Evolutionary conservation across 176 grass and related monocot species (phyloP), one percentile per base, ranked within the genome.

Genomic region (Cymbopogon citratus): DNA sequence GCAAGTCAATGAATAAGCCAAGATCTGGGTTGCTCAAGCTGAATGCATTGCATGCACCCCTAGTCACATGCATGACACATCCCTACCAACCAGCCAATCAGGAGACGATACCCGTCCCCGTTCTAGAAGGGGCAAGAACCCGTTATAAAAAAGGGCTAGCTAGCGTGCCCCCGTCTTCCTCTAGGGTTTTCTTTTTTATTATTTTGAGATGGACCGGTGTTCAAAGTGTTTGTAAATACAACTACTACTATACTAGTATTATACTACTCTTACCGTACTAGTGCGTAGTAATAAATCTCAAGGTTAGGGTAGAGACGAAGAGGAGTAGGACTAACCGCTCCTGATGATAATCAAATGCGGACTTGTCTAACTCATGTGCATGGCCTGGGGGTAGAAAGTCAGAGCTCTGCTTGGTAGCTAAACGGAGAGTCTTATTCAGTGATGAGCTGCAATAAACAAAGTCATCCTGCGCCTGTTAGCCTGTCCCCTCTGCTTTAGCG

Each of bases 1-100:
- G 31, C 28, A 86, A 73, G 83, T 90, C 88, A 90, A 90, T 82
- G 83, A 85, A 86, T 82, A 86, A 82, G 83, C 73, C 83, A 86
- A 86, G 57, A 89, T 89, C 87, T 60, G 46, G 83, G 66, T 73
- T 75, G 65, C 69, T 72, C 6, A 28, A 59, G 56, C 69, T 28
- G 69, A 48, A 38, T 39, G 68, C 75, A 66, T 34, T 7, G 44
- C 34, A 66, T 77, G 33, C 77, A 71, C 3, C 49, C 63, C n/a
- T n/a, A n/a, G n/a, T n/a, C n/a, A n/a, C 49, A 23, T 23, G 27
- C 25, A 60, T 4, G 21, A 57, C 56, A 60, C 56, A 25, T 25
- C 66, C 5, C 44, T 15, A 46, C 7, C 45, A 29, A 49, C 9
- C 60, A 19, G 24, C 88, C 79, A 86, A 68, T 86, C 3, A 68